These are phyloP conservation scores for Boletus pseudo-olivaceus DNA, from an alignment of 768 basidiomycete species.

Conservation along the genomic window DNA sequence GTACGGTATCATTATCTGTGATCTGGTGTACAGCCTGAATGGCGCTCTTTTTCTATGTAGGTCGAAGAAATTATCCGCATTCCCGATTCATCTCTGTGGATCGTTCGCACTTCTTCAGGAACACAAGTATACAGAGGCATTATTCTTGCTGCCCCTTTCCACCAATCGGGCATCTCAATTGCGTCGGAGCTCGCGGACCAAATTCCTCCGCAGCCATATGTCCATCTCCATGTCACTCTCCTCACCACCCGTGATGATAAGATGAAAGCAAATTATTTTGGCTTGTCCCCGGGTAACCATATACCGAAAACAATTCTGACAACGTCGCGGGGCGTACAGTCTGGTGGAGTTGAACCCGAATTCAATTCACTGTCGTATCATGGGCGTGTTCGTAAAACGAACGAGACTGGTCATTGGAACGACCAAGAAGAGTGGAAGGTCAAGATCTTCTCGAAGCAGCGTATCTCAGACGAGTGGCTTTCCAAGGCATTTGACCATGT, in stretches of 20 bases:
- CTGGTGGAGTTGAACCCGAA: constrained; percentile 60
- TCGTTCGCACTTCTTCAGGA: constrained; percentile 46
- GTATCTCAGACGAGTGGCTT: constrained; percentile 69
- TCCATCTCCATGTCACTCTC: constrained; percentile 85
- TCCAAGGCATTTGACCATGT: constrained; percentile 63
- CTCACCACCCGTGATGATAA: constrained; percentile 70
- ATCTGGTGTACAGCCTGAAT: not conserved
- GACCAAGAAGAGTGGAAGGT: constrained; percentile 57
- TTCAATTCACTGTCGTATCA: constrained; percentile 90
- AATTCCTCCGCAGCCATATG: constrained; percentile 71
- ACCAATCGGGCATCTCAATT: constrained; percentile 57
- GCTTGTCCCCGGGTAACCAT: constrained; percentile 38
- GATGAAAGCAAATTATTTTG: constrained; percentile 69
- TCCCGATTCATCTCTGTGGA: constrained; percentile 49
- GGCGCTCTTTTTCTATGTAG: constrained; percentile 28
- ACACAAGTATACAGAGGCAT: constrained; percentile 62
- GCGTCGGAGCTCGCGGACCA: constrained; percentile 45
- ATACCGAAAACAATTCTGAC: constrained; percentile 72
- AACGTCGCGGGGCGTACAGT: constrained; percentile 55
- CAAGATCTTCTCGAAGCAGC: constrained; percentile 79
- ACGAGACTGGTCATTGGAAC: constrained; percentile 20
- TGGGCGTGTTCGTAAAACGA: constrained; percentile 41
- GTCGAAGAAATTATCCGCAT: constrained; percentile 50
- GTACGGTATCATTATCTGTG: constrained; percentile 35
- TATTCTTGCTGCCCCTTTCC: constrained; percentile 85